These are phyloP conservation scores for Xylaria castorea DNA, from an alignment of 495 filamentous ascomycete genomes.

Conservation along the genomic window DNA sequence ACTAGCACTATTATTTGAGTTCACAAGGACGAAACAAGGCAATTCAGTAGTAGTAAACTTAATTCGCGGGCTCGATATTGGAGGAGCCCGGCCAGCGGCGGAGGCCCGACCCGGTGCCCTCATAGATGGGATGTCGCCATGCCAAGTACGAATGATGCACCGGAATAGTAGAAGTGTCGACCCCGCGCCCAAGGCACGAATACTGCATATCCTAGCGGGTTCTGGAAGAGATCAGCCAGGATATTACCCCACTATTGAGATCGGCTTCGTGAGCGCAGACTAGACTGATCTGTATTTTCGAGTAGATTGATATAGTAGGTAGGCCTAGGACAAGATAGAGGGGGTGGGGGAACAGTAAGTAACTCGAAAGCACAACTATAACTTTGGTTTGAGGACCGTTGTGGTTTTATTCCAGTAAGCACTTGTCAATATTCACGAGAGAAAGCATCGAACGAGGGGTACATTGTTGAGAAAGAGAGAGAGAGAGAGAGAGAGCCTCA, in stretches of 20 bases:
- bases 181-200: conserved; percentile 16
- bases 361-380: neutral
- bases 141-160: conserved; percentile 8
- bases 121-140: conserved; percentile 13
- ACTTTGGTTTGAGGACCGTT: neutral
- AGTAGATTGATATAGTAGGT: neutral
- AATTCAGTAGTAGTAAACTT: neutral
- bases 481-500: neutral
- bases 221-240: conserved; percentile 11
- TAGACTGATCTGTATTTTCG: neutral
- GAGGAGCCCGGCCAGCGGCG: neutral
- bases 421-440: neutral
- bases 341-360: neutral
- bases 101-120: neutral
- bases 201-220: neutral
- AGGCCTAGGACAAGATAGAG: neutral
- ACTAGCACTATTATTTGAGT: neutral
- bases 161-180: conserved; percentile 4
- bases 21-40: neutral
- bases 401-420: neutral
- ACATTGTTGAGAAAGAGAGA: neutral
- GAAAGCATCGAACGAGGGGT: neutral
- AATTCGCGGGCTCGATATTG: neutral
- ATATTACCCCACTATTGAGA: conserved; percentile 13
- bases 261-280: neutral